These are phyloP conservation scores for Pelagophyceae sp. DNA, from an alignment of 352 stramenopile species.

Conservation along the genomic window DNA sequence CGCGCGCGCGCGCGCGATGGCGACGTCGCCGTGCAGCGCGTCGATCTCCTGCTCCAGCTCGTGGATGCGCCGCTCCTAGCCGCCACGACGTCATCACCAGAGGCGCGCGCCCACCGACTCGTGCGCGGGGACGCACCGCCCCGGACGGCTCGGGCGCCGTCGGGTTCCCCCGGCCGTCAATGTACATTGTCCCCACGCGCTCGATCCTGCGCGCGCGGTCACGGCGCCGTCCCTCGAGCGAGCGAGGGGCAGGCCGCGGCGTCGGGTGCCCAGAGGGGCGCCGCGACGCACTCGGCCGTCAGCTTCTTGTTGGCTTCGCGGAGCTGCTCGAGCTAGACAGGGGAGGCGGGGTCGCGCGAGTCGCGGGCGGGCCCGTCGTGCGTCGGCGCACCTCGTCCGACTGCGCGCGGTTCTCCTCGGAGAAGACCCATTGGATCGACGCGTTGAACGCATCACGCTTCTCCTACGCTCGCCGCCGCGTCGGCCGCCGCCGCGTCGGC, in stretches of 20 bases:
- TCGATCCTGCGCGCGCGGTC: no score
- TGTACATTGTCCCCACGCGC: background rate
- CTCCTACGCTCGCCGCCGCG: no score
- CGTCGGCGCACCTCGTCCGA: background rate
- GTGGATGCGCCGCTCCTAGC: background rate
- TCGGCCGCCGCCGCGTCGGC: no score
- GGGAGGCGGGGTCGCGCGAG: background rate
- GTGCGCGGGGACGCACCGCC: no score
- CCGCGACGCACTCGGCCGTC: background rate
- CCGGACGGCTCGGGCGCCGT: background rate
- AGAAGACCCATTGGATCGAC: constrained; percentile 1
- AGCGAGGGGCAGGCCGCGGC: no score
- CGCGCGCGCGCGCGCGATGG: background rate
- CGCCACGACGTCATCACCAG: no score
- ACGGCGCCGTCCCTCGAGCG: no score
- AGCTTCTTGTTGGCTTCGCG: background rate
- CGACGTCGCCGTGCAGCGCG: background rate
- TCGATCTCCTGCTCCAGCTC: background rate
- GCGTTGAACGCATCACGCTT: background rate
- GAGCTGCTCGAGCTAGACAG: background rate
- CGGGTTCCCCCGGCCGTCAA: background rate
- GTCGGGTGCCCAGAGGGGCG: no score
- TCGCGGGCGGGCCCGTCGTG: background rate
- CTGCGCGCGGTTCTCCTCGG: background rate
- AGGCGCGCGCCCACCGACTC: no score